phyloP scores from a whole-genome alignment of 75 land plant genomes.

The Adiantum capillusveneris region DNA sequence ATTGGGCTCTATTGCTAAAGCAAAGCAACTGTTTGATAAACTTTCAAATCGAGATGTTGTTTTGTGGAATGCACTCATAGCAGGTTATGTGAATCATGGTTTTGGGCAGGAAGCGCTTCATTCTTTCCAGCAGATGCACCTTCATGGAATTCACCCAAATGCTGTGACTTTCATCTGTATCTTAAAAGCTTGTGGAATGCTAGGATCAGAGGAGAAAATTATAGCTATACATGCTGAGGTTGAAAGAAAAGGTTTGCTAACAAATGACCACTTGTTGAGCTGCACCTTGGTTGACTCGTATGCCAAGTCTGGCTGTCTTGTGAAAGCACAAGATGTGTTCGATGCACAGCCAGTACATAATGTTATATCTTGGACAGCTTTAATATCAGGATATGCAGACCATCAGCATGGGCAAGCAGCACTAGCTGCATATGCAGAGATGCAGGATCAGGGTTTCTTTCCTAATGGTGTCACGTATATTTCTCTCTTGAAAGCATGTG shows the following conservation, averaged over 20 bases:
- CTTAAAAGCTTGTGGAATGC: conserved; percentile 10
- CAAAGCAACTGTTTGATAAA: conserved; percentile 2
- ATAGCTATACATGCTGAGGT: conserved; percentile 12
- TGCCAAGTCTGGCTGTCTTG: conserved; percentile 14
- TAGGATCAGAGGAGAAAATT: conserved; percentile 8
- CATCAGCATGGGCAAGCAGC: background rate
- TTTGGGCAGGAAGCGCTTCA: conserved; percentile 12
- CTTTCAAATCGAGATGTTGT: conserved; percentile 8
- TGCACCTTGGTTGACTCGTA: conserved; percentile 18
- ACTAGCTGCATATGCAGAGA: background rate
- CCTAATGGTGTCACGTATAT: conserved; percentile 29
- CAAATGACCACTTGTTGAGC: background rate
- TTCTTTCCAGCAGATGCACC: conserved; percentile 11
- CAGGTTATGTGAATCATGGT: conserved; percentile 20
- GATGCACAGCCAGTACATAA: conserved; percentile 3
- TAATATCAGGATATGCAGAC: conserved; percentile 15
- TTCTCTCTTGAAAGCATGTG: conserved; percentile 48
- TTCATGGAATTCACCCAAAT: background rate
- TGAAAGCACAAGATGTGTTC: conserved; percentile 10
- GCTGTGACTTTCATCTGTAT: conserved; percentile 6
- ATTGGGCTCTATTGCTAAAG: conserved; percentile 1
- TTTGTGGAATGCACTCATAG: conserved; percentile 17
- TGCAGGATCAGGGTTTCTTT: conserved; percentile 11
- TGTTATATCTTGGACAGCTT: conserved; percentile 14
- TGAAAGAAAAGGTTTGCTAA: background rate